A percentile compares a stretch with the other conserved stretches of the same genome.
Conservation (phyloP, 2,329 filamentous ascomycete genomes). For the Curvularia eragrostidis region DNA sequence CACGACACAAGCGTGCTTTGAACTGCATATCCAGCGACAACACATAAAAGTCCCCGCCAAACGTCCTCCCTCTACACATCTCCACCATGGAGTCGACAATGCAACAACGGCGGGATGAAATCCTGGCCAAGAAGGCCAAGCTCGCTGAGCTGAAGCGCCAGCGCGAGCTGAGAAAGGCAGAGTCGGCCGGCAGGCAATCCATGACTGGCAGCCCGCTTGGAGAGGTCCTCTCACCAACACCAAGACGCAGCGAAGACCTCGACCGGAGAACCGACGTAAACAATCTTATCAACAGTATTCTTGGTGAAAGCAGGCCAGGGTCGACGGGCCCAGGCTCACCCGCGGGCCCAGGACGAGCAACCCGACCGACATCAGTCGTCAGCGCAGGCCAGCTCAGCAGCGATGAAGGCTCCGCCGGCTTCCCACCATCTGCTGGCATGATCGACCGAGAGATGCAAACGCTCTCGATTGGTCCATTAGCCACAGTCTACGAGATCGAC, state of each 20-base stretch:
- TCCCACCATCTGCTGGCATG: conserved; percentile 35
- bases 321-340: conserved; percentile 66
- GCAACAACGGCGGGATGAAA: conserved; percentile 89
- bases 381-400: conserved; percentile 82
- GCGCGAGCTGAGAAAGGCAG: conserved; percentile 81
- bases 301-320: conserved; percentile 76
- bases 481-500: conserved; percentile 81
- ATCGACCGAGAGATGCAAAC: conserved; percentile 64
- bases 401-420: conserved; percentile 55
- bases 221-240: conserved; percentile 76
- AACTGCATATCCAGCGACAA: background rate
- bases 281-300: conserved; percentile 80
- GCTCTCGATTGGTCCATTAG: conserved; percentile 74
- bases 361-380: conserved; percentile 84
- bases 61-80: conserved; percentile 12
- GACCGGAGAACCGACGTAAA: conserved; percentile 74
- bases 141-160: conserved; percentile 95
- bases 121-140: conserved; percentile 94
- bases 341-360: conserved; percentile 59
- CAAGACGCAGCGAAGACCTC: conserved; percentile 68
- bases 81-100: conserved; percentile 60
- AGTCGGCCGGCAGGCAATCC: conserved; percentile 68
- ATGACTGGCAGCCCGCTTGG: conserved; percentile 67
- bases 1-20: background rate
- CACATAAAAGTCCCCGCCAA: conserved; percentile 1